phyloP scores from a whole-genome alignment of 2,329 filamentous ascomycete genomes.

The Trichoderma sp. region DNA sequence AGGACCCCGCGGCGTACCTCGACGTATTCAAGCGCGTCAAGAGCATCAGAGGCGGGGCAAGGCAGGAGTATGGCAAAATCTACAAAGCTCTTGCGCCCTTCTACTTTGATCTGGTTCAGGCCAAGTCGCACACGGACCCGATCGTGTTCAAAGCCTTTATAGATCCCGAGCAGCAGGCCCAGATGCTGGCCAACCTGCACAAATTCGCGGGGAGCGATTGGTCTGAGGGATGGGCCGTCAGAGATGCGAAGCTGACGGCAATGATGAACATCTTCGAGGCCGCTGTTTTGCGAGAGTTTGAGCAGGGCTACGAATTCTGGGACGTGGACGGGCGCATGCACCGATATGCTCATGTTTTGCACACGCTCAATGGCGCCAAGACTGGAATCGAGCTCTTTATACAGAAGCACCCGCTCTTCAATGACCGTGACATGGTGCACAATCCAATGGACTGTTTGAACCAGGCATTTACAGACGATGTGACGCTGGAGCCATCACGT shows the following conservation, averaged over 20 bases:
- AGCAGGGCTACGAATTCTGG: conserved; percentile 83
- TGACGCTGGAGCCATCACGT: conserved; percentile 77
- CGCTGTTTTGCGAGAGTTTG: conserved; percentile 86
- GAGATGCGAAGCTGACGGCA: conserved; percentile 68
- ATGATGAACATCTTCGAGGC: conserved; percentile 86
- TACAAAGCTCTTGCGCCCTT: conserved; percentile 87
- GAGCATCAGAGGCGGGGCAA: conserved; percentile 79
- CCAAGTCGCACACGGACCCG: conserved; percentile 73
- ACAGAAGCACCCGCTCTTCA: conserved; percentile 81
- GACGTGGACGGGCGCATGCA: conserved; percentile 88
- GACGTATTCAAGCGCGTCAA: conserved; percentile 66
- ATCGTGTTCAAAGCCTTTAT: conserved; percentile 82
- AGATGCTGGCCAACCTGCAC: conserved; percentile 78
- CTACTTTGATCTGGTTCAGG: conserved; percentile 75
- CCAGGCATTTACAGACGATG: conserved; percentile 58
- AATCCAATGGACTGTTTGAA: conserved; percentile 81
- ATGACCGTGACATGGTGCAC: conserved; percentile 62
- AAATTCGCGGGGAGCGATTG: conserved; percentile 79
- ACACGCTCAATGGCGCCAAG: conserved; percentile 74
- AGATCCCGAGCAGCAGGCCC: conserved; percentile 85
- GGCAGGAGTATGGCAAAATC: conserved; percentile 86
- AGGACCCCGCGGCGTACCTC: conserved; percentile 64
- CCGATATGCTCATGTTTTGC: conserved; percentile 82
- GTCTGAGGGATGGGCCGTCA: conserved; percentile 66
- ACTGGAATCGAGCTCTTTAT: conserved; percentile 82